phyloP scores from a whole-genome alignment of 331 rosid genomes.

The Pyrus hybrid region DNA sequence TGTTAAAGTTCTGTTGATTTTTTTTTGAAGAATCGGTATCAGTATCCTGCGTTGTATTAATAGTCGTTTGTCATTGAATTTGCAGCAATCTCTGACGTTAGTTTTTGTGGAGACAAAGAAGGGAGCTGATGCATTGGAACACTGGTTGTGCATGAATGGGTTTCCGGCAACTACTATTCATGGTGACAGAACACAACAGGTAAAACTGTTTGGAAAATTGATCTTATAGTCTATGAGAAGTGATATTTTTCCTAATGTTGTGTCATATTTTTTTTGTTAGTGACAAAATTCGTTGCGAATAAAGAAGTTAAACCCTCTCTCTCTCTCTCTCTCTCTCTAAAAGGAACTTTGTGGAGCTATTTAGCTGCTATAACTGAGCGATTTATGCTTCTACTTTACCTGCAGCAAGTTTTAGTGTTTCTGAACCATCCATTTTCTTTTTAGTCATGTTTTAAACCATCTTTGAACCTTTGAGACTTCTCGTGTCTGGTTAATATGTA shows the following conservation, averaged over 20 bases:
- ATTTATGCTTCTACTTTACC: background rate
- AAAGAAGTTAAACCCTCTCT: background rate
- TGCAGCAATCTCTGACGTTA: constrained; percentile 83
- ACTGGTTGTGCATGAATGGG: constrained; percentile 65
- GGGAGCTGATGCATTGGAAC: constrained; percentile 93
- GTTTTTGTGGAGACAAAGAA: constrained; percentile 98
- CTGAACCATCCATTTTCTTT: background rate
- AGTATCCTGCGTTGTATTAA: background rate
- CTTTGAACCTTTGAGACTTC: background rate
- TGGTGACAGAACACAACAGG: constrained; percentile 94
- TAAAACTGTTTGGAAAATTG: constrained; percentile 11
- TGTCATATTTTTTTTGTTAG: background rate
- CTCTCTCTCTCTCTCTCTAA: too few relatives aligned
- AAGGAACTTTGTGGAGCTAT: background rate
- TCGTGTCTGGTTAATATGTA: background rate
- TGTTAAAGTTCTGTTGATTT: background rate
- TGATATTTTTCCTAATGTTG: background rate
- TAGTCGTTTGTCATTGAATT: background rate
- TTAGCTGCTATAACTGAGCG: background rate
- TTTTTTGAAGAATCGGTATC: background rate
- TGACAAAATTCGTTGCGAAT: background rate
- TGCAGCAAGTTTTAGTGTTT: background rate
- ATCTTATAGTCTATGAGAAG: background rate
- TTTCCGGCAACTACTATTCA: constrained; percentile 97
- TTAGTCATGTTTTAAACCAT: background rate